Evolutionary conservation across 2,329 filamentous ascomycete species (phyloP).

Genomic region (Talaromyces verruculosus): DNA sequence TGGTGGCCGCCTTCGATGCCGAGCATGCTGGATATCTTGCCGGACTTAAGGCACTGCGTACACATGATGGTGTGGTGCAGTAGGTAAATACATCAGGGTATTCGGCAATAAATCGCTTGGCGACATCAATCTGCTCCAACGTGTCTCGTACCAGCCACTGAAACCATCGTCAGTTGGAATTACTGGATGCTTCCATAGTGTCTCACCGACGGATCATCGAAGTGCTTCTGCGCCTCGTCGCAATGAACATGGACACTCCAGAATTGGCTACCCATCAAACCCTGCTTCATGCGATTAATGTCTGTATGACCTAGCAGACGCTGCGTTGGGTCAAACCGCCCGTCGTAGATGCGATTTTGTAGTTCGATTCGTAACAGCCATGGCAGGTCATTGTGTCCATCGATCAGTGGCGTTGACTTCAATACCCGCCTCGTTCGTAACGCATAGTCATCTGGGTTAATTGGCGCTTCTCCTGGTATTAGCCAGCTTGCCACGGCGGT

Average conservation of each 20-base stretch:
- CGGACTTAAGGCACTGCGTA: neutral
- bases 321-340: neutral
- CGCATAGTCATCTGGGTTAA: neutral
- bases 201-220: conserved; percentile 12
- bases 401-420: neutral
- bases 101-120: neutral
- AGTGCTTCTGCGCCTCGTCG: conserved; percentile 10
- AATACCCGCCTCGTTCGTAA: neutral
- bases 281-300: conserved; percentile 15
- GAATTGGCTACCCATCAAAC: conserved; percentile 10
- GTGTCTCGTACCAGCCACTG: neutral
- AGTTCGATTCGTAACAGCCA: neutral
- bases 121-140: neutral
- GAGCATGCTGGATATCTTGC: neutral
- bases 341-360: neutral
- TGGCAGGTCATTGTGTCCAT: neutral
- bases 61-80: neutral
- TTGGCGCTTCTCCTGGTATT: neutral
- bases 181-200: neutral
- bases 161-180: neutral
- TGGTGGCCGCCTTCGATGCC: neutral
- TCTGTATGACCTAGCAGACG: conserved; percentile 9
- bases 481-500: neutral
- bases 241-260: conserved; percentile 12
- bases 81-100: neutral